Evolutionary conservation across 352 stramenopile species (phyloP), one percentile per base, ranked within the genome.

Genomic region (Phytophthora europaea): DNA sequence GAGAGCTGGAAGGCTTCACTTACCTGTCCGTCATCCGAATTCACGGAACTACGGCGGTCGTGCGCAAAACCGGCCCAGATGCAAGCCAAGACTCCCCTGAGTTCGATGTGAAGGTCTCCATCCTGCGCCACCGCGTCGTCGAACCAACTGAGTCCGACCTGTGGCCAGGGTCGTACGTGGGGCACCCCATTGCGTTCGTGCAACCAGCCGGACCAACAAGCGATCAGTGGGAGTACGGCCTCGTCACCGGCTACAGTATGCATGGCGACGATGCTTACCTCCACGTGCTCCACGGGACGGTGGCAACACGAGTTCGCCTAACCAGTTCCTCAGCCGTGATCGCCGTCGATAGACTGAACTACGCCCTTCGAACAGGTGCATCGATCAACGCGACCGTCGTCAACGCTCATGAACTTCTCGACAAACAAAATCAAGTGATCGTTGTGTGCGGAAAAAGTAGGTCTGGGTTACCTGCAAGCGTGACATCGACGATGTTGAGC

Each of bases 131-230:
- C 40, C 62, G 53, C 38, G 51, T 70, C 18, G 64, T 71, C 2
- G 34, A 55, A 3, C 6, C 4, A 13, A 4, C 20, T 5, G 45
- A 65, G 48, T 15, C 54, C 3, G 64, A 71, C 6, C 18, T 58
- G 7, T 70, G 53, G 45, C 47, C 64, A 26, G 64, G 64, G 18
- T 65, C 45, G 22, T 71, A 65, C 33, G 64, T 71, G 15, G 55
- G 64, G 1, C 55, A 65, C 33, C 55, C 54, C 0, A 64, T 70
- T 20, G 22, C 43, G 13, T 62, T 69, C 28, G 45, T 65, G 3
- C 63, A 65, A 4, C 33, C 40, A 40, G 7, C 26, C 6, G 63
- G 63, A 1, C 15, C 20, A 1, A n/a, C 63, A 15, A 65, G 28
- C 33, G 45, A 59, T 9, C 54, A 64, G 34, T 70, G 63, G 63